phyloP scores from a whole-genome alignment of 73 alveolate species.

The Paramecium primaurelia region DNA sequence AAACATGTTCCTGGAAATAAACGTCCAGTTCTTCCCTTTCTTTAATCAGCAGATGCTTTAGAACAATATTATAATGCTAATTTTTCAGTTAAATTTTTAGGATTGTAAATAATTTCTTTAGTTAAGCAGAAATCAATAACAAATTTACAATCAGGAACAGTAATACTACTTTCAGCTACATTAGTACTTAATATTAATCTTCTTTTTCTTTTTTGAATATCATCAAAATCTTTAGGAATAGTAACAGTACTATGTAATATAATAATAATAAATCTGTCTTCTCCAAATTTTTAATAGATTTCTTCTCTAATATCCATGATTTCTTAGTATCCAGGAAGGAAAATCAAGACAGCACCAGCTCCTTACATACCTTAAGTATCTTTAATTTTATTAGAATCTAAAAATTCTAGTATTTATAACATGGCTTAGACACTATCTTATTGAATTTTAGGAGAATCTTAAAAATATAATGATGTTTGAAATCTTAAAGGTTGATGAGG shows the following conservation, averaged over 20 bases:
- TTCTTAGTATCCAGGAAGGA: constrained; percentile 85
- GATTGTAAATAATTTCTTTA: constrained; percentile 91
- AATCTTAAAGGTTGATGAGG: constrained; percentile 46
- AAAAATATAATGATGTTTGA: not conserved
- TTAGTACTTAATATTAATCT: constrained; percentile 94
- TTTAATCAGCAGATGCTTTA: constrained; percentile 90
- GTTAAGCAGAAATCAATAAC: constrained; percentile 95
- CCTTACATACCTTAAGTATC: constrained; percentile 54
- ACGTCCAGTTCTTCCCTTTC: constrained; percentile 95
- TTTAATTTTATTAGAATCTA: constrained; percentile 2
- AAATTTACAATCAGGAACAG: constrained; percentile 92
- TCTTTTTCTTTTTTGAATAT: constrained; percentile 66
- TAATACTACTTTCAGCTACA: constrained; percentile 97
- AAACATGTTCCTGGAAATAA: constrained; percentile 81
- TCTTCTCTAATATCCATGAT: constrained; percentile 67
- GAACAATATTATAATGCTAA: constrained; percentile 90
- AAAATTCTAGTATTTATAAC: not conserved
- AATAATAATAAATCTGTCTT: constrained; percentile 51
- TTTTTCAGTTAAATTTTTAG: constrained; percentile 82
- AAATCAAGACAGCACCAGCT: constrained; percentile 77
- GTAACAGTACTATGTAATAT: constrained; percentile 76
- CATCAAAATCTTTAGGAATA: constrained; percentile 27
- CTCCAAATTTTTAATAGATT: constrained; percentile 41
- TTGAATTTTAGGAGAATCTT: constrained; percentile 30
- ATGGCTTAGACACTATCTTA: not conserved